A percentile compares a stretch with the other conserved stretches of the same genome.
These are phyloP conservation scores for Neurospora pannonica DNA, from an alignment of 495 filamentous ascomycete genomes.

Conservation along the genomic window DNA sequence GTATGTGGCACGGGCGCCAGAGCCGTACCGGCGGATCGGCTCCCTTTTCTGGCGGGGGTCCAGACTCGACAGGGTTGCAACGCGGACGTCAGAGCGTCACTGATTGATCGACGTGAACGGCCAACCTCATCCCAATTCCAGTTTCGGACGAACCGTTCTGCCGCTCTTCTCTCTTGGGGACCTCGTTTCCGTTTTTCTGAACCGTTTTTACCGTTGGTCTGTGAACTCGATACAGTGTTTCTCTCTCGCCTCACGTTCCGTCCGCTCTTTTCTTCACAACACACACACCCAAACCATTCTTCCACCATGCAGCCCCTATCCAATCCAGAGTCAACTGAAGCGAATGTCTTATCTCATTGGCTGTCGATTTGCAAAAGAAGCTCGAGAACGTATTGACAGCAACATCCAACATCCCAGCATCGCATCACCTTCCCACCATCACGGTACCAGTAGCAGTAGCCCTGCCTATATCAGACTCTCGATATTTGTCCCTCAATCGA, in stretches of 20 bases:
- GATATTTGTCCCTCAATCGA: background rate
- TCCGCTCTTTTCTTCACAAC: background rate
- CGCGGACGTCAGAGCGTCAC: background rate
- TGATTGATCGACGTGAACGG: constrained; percentile 9
- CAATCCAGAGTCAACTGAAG: background rate
- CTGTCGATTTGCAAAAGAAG: background rate
- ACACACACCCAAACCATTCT: background rate
- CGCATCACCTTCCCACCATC: background rate
- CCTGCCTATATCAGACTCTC: background rate
- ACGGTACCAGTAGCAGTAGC: background rate
- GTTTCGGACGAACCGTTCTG: background rate
- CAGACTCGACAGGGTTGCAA: background rate
- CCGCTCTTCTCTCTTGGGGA: background rate
- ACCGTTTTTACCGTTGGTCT: background rate
- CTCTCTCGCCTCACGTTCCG: background rate
- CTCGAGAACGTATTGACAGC: background rate
- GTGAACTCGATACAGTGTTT: background rate
- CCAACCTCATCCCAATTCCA: background rate
- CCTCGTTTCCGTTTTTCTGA: background rate
- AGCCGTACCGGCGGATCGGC: constrained; percentile 9
- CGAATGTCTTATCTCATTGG: background rate
- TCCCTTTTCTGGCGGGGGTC: background rate
- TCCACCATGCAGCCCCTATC: background rate
- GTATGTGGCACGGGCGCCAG: constrained; percentile 6
- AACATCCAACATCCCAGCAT: background rate